Evolutionary conservation across 805 yeast species (phyloP), one percentile per base, ranked within the genome.

Genomic region (Metschnikowia anglica): DNA sequence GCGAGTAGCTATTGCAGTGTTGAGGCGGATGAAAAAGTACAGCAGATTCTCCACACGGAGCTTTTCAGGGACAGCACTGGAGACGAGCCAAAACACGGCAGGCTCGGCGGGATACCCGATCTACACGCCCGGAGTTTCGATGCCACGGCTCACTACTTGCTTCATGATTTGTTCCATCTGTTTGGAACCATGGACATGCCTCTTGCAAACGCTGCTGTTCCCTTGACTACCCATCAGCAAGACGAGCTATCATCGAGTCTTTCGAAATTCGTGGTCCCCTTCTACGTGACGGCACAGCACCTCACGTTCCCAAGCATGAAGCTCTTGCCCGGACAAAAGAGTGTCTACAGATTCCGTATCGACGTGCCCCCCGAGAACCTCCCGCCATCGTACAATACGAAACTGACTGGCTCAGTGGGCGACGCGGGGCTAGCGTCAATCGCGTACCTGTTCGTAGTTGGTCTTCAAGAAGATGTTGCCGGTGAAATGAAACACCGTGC

Each of bases 301-400:
- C 60, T 70, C 24, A 42, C 70, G n/a, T 70, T 70, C 42, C 52
- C 68, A 9, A 65, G 69, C 43, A 43, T 64, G 3, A 30, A 37
- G 2, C 45, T 68, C 7, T 42, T 41, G 6, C 57, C 59, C 13
- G 46, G 46, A 2, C 45, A 54, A 1, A 25, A 50, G 1, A 54
- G 54, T 36, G 27, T 47, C 3, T 64, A 57, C 47, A 48, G 40
- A 13, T 38, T 69, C 7, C 55, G 47, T 31, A 52, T 66, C 41
- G 63, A 61, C 1, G 49, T 48, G 17, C 43, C 59, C 2, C 39
- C 46, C n/a, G 38, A 41, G 6, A 49, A 51, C 12, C 48, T 62
- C 24, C 73, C 76, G 6, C 76, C 76, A 0, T 60, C 68, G 11
- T 70, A 70, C 52, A 70, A 70, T 48, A 51, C 68, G 6, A 53